These are phyloP conservation scores for Microbotryum intermedium DNA, from an alignment of 1,284 basidiomycete species.

Conservation along the genomic window DNA sequence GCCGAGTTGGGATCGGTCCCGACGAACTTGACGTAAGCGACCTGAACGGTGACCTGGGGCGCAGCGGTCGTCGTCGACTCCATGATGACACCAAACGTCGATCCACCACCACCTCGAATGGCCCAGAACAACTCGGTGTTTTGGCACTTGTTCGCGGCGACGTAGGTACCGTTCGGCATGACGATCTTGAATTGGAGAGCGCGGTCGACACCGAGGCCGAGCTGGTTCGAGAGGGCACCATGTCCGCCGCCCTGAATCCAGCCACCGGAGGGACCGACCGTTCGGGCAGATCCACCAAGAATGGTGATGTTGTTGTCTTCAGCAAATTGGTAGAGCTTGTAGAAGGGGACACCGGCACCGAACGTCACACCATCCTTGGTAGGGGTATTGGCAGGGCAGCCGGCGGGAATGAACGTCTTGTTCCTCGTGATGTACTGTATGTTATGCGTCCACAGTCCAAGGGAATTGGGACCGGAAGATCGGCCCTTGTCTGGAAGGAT, in stretches of 20 bases:
- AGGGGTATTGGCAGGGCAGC: neutral
- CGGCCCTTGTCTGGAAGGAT: too few relatives aligned
- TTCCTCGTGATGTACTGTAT: constrained; percentile 21
- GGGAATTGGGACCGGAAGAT: constrained; percentile 29
- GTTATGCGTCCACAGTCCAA: constrained; percentile 25
- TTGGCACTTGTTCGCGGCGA: constrained; percentile 11
- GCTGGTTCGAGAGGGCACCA: constrained; percentile 25
- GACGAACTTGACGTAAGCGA: neutral
- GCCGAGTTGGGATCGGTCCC: neutral
- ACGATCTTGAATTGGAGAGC: constrained; percentile 29
- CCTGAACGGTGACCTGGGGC: neutral
- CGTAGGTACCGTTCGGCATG: constrained; percentile 10
- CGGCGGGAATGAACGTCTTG: neutral
- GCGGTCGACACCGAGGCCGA: constrained; percentile 33
- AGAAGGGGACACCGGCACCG: constrained; percentile 13
- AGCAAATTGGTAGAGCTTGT: neutral
- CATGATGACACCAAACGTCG: constrained; percentile 33
- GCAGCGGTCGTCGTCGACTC: constrained; percentile 9
- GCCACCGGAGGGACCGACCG: neutral
- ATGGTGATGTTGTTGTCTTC: constrained; percentile 8
- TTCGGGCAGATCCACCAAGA: neutral
- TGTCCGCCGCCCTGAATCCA: constrained; percentile 20
- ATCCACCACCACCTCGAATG: constrained; percentile 32
- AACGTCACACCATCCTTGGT: constrained; percentile 30
- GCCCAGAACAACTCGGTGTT: constrained; percentile 34